These are phyloP conservation scores for Amborella trichopoda DNA, from an alignment of 164 flowering plant genomes.

Conservation along the genomic window DNA sequence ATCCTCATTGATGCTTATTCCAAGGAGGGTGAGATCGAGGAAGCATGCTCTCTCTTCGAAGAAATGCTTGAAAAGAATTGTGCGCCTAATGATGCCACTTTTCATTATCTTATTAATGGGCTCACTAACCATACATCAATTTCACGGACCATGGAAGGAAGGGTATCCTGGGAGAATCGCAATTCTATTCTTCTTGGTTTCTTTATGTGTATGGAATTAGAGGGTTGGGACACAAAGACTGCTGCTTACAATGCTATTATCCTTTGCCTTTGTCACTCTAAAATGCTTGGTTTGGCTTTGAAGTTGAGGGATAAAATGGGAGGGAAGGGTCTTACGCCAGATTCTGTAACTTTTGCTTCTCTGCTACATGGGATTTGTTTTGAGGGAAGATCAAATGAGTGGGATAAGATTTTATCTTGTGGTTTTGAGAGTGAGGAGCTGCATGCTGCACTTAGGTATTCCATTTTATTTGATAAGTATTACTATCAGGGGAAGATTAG, in stretches of 20 bases:
- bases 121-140: slow-evolving; percentile 17
- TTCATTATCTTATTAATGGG: slow-evolving; percentile 44
- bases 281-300: slow-evolving; percentile 48
- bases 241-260: slow-evolving; percentile 52
- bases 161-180: slow-evolving; percentile 15
- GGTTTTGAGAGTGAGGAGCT: slow-evolving; percentile 31
- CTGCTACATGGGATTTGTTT: slow-evolving; percentile 53
- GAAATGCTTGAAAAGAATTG: slow-evolving; percentile 58
- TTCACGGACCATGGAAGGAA: slow-evolving; percentile 6
- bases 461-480: slow-evolving; percentile 29
- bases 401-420: slow-evolving; percentile 34
- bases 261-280: slow-evolving; percentile 48
- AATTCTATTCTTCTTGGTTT: slow-evolving; percentile 27
- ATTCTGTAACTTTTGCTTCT: slow-evolving; percentile 48
- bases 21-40: slow-evolving; percentile 38
- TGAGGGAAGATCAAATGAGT: slow-evolving; percentile 47
- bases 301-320: slow-evolving; percentile 34
- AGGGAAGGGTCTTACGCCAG: slow-evolving; percentile 27
- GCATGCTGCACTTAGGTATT: slow-evolving; percentile 39
- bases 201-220: slow-evolving; percentile 39
- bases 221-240: slow-evolving; percentile 31
- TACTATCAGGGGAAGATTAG: slow-evolving; percentile 20
- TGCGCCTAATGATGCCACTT: slow-evolving; percentile 58
- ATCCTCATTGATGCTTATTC: slow-evolving; percentile 53
- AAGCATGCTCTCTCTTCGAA: slow-evolving; percentile 53